Conservation (phyloP, 1,284 basidiomycete genomes). For the Melampsora allii-populina region DNA sequence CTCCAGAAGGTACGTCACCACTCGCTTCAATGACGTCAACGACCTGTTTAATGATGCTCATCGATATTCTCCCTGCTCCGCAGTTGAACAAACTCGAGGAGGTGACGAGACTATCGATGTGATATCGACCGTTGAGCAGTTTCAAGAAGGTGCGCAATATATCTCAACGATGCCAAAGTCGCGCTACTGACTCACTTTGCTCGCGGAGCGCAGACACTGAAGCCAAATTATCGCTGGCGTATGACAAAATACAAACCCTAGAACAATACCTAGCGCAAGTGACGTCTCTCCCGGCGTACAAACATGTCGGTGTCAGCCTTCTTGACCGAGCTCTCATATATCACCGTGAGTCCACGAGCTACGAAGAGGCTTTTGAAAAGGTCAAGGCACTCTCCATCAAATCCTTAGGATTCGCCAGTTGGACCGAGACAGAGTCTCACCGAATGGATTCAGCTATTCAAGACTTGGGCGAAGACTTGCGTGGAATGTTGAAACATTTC, state of each 20-base stretch:
- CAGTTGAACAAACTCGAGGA: conserved; percentile 34
- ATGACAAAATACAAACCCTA: background rate
- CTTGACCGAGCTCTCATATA: conserved; percentile 22
- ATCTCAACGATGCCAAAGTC: background rate
- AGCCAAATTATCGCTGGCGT: background rate
- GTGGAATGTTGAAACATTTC: conserved; percentile 31
- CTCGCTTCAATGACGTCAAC: too few species aligned
- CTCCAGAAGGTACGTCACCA: conserved; percentile 15
- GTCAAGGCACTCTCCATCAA: conserved; percentile 9
- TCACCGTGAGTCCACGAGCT: conserved; percentile 3
- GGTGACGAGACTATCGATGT: conserved; percentile 41
- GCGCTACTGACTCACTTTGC: background rate
- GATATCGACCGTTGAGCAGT: conserved; percentile 30
- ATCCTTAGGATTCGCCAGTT: conserved; percentile 23
- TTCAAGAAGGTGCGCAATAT: conserved; percentile 5
- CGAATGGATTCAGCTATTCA: conserved; percentile 18
- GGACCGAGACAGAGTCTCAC: conserved; percentile 41
- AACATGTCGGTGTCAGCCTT: conserved; percentile 27
- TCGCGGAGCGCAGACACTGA: background rate
- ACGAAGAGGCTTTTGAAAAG: conserved; percentile 14
- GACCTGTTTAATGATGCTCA: too few species aligned
- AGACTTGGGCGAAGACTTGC: conserved; percentile 36
- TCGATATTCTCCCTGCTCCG: background rate
- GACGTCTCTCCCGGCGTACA: background rate
- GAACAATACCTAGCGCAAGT: conserved; percentile 20